A percentile compares a stretch with the other conserved stretches of the same genome.
phyloP scores from a whole-genome alignment of 1,139 yeast species.

The Candida sanyaensis region DNA sequence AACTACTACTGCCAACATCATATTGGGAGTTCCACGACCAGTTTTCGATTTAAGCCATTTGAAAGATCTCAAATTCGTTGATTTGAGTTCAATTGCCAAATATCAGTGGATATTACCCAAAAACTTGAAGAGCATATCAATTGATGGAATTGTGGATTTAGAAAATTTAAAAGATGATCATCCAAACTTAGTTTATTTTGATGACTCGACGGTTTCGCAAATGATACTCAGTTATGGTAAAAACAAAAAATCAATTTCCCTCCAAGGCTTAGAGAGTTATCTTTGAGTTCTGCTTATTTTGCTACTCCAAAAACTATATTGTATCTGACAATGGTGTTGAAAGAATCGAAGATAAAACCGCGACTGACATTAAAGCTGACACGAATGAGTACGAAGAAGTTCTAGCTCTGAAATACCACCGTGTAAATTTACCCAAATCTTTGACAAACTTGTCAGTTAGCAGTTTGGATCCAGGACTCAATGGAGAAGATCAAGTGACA shows the following conservation, averaged over 20 bases:
- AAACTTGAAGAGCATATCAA: not conserved
- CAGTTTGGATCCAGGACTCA: too few relatives aligned
- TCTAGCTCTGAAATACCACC: too few relatives aligned
- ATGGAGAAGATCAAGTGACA: too few relatives aligned
- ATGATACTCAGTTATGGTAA: not conserved
- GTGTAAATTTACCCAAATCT: too few relatives aligned
- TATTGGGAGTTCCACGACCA: not conserved
- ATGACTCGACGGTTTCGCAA: not conserved
- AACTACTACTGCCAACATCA: not conserved
- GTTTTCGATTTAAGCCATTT: not conserved
- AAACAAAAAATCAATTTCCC: not conserved
- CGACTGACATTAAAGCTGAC: too few relatives aligned
- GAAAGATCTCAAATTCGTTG: not conserved
- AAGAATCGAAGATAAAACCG: too few relatives aligned
- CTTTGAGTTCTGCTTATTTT: not conserved
- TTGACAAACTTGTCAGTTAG: too few relatives aligned
- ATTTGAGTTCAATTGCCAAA: not conserved
- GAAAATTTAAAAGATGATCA: not conserved
- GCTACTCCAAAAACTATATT: not conserved
- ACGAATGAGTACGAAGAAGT: too few relatives aligned
- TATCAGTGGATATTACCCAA: not conserved
- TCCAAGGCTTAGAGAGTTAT: not conserved
- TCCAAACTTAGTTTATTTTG: not conserved
- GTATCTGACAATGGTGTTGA: too few relatives aligned
- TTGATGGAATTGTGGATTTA: not conserved